A percentile compares a stretch with the other conserved stretches of the same genome.
Conservation (phyloP, 2,329 filamentous ascomycete genomes). For the Dothistroma septosporum region DNA sequence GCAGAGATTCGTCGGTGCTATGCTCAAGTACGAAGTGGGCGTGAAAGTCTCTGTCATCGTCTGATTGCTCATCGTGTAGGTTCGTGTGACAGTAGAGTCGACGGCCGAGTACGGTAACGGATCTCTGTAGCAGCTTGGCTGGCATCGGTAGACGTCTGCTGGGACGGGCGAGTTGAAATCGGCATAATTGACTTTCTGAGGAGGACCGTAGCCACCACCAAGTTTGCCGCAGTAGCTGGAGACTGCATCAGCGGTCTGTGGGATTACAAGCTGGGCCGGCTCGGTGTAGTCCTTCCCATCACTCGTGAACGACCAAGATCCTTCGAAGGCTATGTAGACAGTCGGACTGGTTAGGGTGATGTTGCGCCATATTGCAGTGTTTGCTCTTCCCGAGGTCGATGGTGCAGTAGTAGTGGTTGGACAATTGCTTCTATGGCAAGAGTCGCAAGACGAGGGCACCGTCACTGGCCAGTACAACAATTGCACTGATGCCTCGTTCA, state of each 20-base stretch:
- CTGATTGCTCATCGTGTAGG: slow-evolving; percentile 1
- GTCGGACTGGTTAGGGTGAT: slow-evolving; percentile 25
- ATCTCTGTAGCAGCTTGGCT: slow-evolving; percentile 19
- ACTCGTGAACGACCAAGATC: slow-evolving; percentile 16
- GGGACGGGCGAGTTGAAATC: slow-evolving; percentile 20
- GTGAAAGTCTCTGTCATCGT: slow-evolving; percentile 1
- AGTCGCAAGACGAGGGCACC: slow-evolving; percentile 6
- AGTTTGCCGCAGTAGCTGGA: slow-evolving; percentile 19
- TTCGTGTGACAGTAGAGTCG: not conserved
- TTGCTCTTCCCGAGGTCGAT: slow-evolving; percentile 19
- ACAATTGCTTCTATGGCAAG: slow-evolving; percentile 13
- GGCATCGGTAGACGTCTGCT: slow-evolving; percentile 24
- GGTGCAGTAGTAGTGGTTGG: slow-evolving; percentile 15
- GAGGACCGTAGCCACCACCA: slow-evolving; percentile 12
- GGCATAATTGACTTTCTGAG: slow-evolving; percentile 20
- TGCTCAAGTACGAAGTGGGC: not conserved
- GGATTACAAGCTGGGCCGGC: slow-evolving; percentile 15
- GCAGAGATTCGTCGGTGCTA: slow-evolving; percentile 20
- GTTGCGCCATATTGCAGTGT: slow-evolving; percentile 17
- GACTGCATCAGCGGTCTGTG: slow-evolving; percentile 15
- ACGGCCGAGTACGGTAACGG: slow-evolving; percentile 6
- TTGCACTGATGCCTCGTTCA: slow-evolving; percentile 16
- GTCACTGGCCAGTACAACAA: slow-evolving; percentile 23
- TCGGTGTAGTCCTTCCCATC: slow-evolving; percentile 7
- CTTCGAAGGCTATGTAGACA: slow-evolving; percentile 23